Evolutionary conservation across 108 stramenopile species (phyloP), one percentile per base, ranked within the genome.

Genomic region (Parmales sp.): DNA sequence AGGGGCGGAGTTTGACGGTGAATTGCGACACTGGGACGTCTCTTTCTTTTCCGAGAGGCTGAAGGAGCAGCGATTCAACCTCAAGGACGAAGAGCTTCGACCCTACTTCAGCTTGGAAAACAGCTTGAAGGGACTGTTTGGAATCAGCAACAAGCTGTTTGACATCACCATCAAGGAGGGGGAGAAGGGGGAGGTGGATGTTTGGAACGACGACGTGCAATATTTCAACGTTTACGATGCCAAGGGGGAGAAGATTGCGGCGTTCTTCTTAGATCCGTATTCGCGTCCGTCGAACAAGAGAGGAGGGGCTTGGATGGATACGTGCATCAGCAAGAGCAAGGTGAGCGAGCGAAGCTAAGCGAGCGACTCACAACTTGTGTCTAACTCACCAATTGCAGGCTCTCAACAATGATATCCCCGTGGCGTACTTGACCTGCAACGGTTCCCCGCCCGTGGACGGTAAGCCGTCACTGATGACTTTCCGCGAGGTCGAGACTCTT

Each of bases 391-490:
- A n/a, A n/a, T 83, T 81, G 20, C 77, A 87, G 39, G 95, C 90
- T 8, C 66, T 88, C 4, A 74, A 77, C 7, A 78, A 90, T 41
- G 85, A 91, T 37, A 73, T 86, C 46, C 96, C 98, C 2, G 95
- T 97, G 13, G 98, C 98, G 0, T 95, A 99, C 81, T 72, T 99
- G 63, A 96, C 95, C 5, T 97, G 96, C 88, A 99, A 99, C 66
- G 96, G 95, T n/a, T 88, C 90, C 38, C 95, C 96, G 28, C 98
- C 96, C 13, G 89, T 96, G 16, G 95, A 87, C 19, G 83, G 88
- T 38, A 90, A 82, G 68, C 98, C 98, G 19, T 88, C 88, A 45
- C 89, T 99, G 64, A 97, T 99, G 98, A 94, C 96, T 5, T 99
- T 99, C 76, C 78, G 88, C 18, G 95, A 99, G 76, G 96, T 97